Base-by-base conservation (phyloP, 345 rosid genomes). In the Draba incana region DNA sequence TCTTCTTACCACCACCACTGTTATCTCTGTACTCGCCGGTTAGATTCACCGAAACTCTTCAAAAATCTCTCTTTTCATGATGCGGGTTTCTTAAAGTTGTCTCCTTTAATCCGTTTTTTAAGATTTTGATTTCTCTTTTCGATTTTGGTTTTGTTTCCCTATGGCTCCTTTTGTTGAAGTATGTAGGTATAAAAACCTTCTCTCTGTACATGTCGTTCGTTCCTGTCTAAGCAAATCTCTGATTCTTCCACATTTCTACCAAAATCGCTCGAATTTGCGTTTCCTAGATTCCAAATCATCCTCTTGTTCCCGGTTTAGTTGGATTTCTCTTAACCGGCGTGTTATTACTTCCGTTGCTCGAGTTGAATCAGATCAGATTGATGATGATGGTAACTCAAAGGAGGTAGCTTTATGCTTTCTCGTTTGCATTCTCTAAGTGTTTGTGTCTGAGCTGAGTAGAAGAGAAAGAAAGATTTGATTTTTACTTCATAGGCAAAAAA, bases 121-220 rank as follows among this genome's bases (percentile, higher is more conserved):
- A 25, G 46, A 15, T 13, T 31, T n/a, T n/a, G n/a, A n/a, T n/a
- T n/a, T n/a, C n/a, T n/a, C n/a, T n/a, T n/a, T n/a, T 50, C 47
- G 6, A 25, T 39, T 67, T 48, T 13, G 48, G 27, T 37, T 31
- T 5, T 6, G 0, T 7, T n/a, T 35, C 67, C 27, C 57, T 13
- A 87, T 84, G 92, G 81, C 83, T 38, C 75, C 83, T 39, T 62
- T 64, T 59, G 77, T 74, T 37, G 79, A 78, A 70, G 79, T 74
- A 13, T 77, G 69, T 69, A 67, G 85, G 41, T 84, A 33, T 75
- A 75, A 69, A 57, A n/a, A n/a, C 78, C 81, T 57, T 78, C 86
- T 31, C 80, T 82, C 25, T 63, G 65, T 50, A 50, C 81, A 10
- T 81, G 84, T 66, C 86, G 82, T 4, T 76, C 86, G 81, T 57